Conservation (phyloP, 768 basidiomycete species). For the Termitomyces sp. region DNA sequence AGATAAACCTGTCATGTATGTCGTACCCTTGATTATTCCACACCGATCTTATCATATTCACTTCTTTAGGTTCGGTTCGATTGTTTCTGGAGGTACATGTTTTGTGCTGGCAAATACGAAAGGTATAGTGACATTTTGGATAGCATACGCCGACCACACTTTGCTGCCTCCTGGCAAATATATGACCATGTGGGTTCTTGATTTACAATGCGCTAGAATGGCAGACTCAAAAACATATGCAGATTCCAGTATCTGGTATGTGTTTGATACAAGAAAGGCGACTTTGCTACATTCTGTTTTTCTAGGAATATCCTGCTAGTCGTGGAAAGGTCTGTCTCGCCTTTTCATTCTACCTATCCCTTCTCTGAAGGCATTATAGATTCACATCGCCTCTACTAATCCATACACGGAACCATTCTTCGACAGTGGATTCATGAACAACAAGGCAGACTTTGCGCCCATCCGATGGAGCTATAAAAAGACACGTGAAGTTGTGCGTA, state of each 20-base stretch:
- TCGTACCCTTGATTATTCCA: background rate
- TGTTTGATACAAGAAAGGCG: background rate
- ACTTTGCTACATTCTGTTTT: background rate
- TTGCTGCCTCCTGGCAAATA: slow-evolving; percentile 69
- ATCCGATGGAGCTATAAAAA: slow-evolving; percentile 77
- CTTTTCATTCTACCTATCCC: background rate
- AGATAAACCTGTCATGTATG: slow-evolving; percentile 70
- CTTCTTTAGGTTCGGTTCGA: slow-evolving; percentile 48
- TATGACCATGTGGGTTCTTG: slow-evolving; percentile 46
- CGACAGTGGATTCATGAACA: slow-evolving; percentile 75
- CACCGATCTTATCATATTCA: background rate
- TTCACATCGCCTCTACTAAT: slow-evolving; percentile 54
- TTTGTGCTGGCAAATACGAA: background rate
- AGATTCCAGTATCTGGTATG: slow-evolving; percentile 61
- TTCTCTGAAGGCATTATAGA: slow-evolving; percentile 25
- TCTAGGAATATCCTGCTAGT: slow-evolving; percentile 65
- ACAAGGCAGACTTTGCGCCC: slow-evolving; percentile 72
- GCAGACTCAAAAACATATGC: background rate
- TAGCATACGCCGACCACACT: slow-evolving; percentile 65
- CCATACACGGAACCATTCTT: slow-evolving; percentile 61
- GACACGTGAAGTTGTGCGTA: slow-evolving; percentile 63
- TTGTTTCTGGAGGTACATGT: slow-evolving; percentile 48
- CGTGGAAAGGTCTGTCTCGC: slow-evolving; percentile 51
- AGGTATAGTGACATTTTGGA: background rate
- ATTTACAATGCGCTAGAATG: background rate